A percentile compares a stretch with the other conserved stretches of the same genome.
Evolutionary conservation across 768 basidiomycete species (phyloP).

Genomic region (Kwoniella botswanensis): DNA sequence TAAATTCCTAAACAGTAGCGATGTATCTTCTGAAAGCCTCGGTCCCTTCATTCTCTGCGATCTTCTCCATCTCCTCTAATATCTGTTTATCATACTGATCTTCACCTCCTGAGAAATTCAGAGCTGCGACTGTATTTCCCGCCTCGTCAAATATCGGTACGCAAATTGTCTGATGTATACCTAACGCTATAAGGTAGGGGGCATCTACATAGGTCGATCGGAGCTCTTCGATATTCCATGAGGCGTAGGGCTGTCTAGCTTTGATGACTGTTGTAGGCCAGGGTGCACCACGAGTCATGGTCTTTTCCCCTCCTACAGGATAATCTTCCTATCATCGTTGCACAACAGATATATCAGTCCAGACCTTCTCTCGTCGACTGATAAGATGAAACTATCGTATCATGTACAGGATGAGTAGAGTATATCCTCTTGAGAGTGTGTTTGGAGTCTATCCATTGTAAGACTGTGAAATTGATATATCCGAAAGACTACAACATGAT

Average conservation of each 20-base stretch:
- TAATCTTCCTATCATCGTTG: neutral
- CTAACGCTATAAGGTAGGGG: neutral
- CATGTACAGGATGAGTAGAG: conserved; percentile 6
- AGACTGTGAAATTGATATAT: conserved; percentile 1
- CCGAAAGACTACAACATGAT: neutral
- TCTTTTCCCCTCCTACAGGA: conserved; percentile 5
- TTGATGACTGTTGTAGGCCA: conserved; percentile 1
- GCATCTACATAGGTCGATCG: neutral
- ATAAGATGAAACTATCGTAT: neutral
- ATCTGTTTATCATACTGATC: neutral
- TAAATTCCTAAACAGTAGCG: too few species aligned
- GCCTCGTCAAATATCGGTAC: neutral
- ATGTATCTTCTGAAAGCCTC: neutral
- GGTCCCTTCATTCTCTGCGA: neutral
- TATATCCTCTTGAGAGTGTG: conserved; percentile 2
- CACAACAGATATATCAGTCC: neutral
- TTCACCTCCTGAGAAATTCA: neutral
- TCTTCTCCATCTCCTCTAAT: neutral
- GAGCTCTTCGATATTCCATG: conserved; percentile 1
- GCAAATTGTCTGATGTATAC: neutral
- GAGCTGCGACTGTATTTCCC: neutral
- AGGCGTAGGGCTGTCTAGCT: neutral
- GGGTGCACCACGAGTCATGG: conserved; percentile 1
- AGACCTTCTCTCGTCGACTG: neutral
- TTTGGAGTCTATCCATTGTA: neutral